Conservation (phyloP, 768 basidiomycete species). For the Dictyophora rubrovolvata region DNA sequence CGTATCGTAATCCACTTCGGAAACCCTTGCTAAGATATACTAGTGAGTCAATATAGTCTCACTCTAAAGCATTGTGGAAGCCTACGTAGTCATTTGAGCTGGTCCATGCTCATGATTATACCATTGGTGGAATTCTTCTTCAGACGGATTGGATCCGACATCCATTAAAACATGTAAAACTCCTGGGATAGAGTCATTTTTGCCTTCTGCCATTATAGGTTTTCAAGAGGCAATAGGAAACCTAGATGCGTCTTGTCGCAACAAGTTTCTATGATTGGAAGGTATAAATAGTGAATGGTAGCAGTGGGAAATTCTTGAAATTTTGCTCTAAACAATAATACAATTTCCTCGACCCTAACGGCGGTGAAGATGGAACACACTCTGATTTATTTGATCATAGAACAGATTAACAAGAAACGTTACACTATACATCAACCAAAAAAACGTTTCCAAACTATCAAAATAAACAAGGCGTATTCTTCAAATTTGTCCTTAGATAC, state of each 20-base stretch:
- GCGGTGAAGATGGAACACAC: neutral
- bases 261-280: too few species aligned
- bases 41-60: neutral
- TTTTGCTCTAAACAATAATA: too few species aligned
- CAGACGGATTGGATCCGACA: constrained; percentile 10
- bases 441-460: constrained; percentile 32
- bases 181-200: neutral
- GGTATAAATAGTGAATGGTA: too few species aligned
- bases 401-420: neutral
- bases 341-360: too few species aligned
- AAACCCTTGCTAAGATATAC: constrained; percentile 21
- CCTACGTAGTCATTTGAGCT: constrained; percentile 19
- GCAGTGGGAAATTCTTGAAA: too few species aligned
- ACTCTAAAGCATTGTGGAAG: neutral
- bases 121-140: constrained; percentile 40
- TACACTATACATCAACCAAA: neutral
- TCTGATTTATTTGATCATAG: neutral
- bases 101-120: constrained; percentile 47
- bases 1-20: constrained; percentile 25
- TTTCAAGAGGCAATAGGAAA: too few species aligned
- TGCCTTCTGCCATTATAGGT: neutral
- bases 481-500: constrained; percentile 98
- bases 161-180: constrained; percentile 11
- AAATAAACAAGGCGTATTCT: constrained; percentile 67
- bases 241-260: too few species aligned